Percentiles rank a stretch among this genome's conserved stretches.
Evolutionary conservation across 1,284 basidiomycete genomes (phyloP).

Genomic region (Rhodotorula mucilaginosa): DNA sequence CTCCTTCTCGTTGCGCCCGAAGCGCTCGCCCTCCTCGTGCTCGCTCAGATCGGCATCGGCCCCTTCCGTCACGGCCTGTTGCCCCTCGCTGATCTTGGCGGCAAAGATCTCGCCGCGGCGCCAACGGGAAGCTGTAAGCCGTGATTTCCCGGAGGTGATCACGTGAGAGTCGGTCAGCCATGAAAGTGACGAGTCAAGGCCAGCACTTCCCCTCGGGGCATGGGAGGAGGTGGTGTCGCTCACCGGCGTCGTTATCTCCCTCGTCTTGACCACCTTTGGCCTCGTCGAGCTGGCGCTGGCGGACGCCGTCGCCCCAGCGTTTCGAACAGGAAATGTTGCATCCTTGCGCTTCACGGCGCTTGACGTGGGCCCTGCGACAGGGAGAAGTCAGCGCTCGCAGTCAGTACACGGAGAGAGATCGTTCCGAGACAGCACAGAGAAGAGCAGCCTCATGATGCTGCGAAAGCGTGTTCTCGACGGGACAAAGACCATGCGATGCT

Average conservation of each 20-base stretch:
- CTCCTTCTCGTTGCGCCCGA: conserved; percentile 25
- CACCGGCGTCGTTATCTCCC: conserved; percentile 41
- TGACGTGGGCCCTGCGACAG: conserved; percentile 2
- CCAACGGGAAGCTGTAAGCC: conserved; percentile 39
- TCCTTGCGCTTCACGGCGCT: conserved; percentile 18
- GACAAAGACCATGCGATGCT: background rate
- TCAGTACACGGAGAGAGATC: too few relatives aligned
- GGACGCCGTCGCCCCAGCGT: conserved; percentile 42
- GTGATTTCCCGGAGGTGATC: too few relatives aligned
- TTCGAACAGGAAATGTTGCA: conserved; percentile 38
- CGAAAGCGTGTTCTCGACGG: background rate
- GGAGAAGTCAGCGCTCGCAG: background rate
- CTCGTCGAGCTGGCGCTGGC: conserved; percentile 11
- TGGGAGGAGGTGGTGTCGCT: conserved; percentile 1
- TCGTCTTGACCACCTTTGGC: conserved; percentile 33
- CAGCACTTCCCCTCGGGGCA: background rate
- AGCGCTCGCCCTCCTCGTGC: conserved; percentile 29
- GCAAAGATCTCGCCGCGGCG: conserved; percentile 41
- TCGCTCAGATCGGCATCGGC: conserved; percentile 23
- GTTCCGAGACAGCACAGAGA: background rate
- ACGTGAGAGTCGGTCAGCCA: background rate
- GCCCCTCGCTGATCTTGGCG: conserved; percentile 36
- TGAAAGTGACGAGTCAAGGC: background rate
- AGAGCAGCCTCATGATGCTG: background rate
- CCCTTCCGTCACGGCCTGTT: background rate